Evolutionary conservation across 192 early-diverging fungal genomes (phyloP), one percentile per base, ranked within the genome.

Genomic region (Coemansia sp.): DNA sequence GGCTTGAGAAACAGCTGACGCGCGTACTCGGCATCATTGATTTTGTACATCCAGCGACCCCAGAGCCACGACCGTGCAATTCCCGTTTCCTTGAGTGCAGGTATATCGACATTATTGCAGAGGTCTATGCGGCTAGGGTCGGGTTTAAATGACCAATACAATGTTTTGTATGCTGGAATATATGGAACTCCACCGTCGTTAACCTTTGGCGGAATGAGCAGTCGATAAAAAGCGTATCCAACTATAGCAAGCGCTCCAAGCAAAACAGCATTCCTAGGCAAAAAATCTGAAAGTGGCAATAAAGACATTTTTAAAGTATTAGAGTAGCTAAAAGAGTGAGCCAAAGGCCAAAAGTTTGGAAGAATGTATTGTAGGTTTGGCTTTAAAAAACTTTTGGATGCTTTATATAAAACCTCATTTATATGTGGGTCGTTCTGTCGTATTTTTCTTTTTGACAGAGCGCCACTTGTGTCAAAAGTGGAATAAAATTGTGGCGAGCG

Each of bases 1-100:
- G 74, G 67, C 43, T 77, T 69, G 68, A 71, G 67, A n/a, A 71
- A 77, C 16, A 71, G 65, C 69, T 71, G 71, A 57, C 74, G 68
- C 7, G 74, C 74, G 21, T 71, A 77, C 57, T 77, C 68, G 25
- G 57, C 74, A 49, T 76, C 67, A 51, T 64, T 76, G 14, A 76
- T 47, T 48, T 71, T 76, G 74, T 76, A 76, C 25, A 68, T 62
- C 73, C 73, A 75, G 10, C 58, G 54, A n/a, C 73, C 73, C 65
- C 69, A 75, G 54, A 75, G 69, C 73, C 73, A 75, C 3, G 73
- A 63, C 64, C 69, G 69, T 37, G 69, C 73, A 37, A 75, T 66
- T 19, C 73, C 73, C 7, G 31, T 54, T 4, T 69, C 52, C 16
- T 60, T 50, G 22, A 66, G 61, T 29, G 57, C 65, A 3, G 68